Evolutionary conservation across 345 rosid genomes (phyloP).

Genomic region (Salix exigua): DNA sequence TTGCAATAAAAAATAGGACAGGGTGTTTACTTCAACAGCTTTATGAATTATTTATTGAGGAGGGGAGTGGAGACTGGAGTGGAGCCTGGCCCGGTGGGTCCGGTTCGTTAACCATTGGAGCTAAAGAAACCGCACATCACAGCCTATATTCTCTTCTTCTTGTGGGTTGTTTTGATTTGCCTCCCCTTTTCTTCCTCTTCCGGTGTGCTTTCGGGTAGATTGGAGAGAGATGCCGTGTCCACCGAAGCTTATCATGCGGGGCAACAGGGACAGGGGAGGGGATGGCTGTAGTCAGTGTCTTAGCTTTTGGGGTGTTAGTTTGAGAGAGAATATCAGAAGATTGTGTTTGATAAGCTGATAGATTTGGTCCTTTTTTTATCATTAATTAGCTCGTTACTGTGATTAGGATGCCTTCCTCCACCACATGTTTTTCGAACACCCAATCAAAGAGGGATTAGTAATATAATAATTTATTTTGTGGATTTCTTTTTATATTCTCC

Average conservation of each 20-base stretch:
- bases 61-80: background rate
- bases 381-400: background rate
- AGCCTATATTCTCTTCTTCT: slow-evolving; percentile 36
- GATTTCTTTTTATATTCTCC: too few species aligned
- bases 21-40: slow-evolving; percentile 30
- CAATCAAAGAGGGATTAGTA: too few species aligned
- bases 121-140: slow-evolving; percentile 28
- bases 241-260: slow-evolving; percentile 21
- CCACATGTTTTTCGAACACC: too few species aligned
- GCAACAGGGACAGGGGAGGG: slow-evolving; percentile 14
- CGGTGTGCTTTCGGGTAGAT: too few species aligned
- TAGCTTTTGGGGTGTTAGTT: background rate
- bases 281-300: slow-evolving; percentile 23
- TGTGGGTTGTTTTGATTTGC: background rate
- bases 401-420: too few species aligned
- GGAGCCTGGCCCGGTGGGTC: background rate
- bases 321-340: background rate
- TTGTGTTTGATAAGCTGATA: background rate
- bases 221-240: slow-evolving; percentile 27
- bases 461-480: too few species aligned
- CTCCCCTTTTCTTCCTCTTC: background rate
- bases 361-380: background rate
- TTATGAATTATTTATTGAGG: slow-evolving; percentile 23
- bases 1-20: slow-evolving; percentile 12
- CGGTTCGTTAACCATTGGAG: slow-evolving; percentile 14